A percentile compares a stretch with the other conserved stretches of the same genome.
Evolutionary conservation across 139 green algal genomes (phyloP).

Genomic region (Asterochloris sp.): DNA sequence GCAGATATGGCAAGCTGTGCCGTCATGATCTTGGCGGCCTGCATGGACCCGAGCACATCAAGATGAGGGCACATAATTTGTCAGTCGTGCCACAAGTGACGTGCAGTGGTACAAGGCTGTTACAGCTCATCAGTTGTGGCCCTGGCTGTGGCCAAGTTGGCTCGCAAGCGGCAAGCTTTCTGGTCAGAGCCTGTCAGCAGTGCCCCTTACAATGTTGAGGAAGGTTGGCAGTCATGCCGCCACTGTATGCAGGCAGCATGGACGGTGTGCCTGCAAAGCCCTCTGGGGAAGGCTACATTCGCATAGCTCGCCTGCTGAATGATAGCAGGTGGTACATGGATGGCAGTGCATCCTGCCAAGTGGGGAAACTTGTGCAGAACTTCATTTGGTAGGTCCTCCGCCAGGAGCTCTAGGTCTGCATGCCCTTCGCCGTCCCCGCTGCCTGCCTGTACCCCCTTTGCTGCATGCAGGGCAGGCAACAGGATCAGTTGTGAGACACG

Average conservation of each 20-base stretch:
- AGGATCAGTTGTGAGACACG: background rate
- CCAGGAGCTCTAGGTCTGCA: background rate
- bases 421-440: background rate
- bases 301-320: constrained; percentile 13
- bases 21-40: background rate
- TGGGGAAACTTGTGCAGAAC: constrained; percentile 51
- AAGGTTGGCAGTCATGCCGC: no score
- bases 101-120: no score
- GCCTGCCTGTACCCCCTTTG: background rate
- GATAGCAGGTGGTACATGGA: constrained; percentile 35
- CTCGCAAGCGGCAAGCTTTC: background rate
- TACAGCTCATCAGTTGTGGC: background rate
- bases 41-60: background rate
- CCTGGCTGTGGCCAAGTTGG: background rate
- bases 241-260: background rate
- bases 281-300: background rate
- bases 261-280: background rate
- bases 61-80: background rate
- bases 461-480: background rate
- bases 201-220: background rate
- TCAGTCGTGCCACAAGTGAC: background rate
- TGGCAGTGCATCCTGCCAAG: constrained; percentile 51
- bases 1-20: constrained; percentile 1
- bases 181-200: background rate
- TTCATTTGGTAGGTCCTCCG: background rate